Evolutionary conservation across 208 protist species (phyloP).

Genomic region (Acanthamoeba divionensis): DNA sequence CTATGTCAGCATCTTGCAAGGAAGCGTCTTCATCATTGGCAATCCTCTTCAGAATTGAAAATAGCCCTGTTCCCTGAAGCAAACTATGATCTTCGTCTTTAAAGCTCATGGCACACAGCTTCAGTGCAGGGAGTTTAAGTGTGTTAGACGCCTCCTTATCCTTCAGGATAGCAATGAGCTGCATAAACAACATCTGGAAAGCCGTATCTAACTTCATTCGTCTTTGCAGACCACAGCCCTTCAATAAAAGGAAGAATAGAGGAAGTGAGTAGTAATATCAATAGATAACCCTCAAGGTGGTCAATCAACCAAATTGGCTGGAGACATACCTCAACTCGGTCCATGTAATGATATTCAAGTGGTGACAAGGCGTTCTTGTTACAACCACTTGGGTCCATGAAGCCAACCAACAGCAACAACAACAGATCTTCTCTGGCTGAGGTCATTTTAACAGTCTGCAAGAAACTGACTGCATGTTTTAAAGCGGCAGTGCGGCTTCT

Average conservation of each 20-base stretch:
- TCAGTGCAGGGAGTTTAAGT: not conserved
- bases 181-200: not conserved
- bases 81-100: not conserved
- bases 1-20: not conserved
- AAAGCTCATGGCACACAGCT: constrained; percentile 31
- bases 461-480: too few species aligned
- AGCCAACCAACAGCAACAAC: too few species aligned
- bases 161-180: not conserved
- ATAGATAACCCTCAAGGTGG: too few species aligned
- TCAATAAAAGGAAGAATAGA: too few species aligned
- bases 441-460: too few species aligned
- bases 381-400: too few species aligned
- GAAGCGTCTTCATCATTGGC: not conserved
- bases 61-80: not conserved
- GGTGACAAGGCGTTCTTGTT: too few species aligned
- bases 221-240: too few species aligned
- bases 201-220: not conserved
- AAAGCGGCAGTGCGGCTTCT: constrained; percentile 1
- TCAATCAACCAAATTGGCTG: too few species aligned
- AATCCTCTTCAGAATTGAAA: constrained; percentile 2
- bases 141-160: not conserved
- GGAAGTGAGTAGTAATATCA: too few species aligned
- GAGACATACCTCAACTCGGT: not conserved
- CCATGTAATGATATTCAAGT: constrained; percentile 6
- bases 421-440: too few species aligned